Evolutionary conservation across 345 rosid species (phyloP), one percentile per base, ranked within the genome.

Genomic region (Salix purpurea): DNA sequence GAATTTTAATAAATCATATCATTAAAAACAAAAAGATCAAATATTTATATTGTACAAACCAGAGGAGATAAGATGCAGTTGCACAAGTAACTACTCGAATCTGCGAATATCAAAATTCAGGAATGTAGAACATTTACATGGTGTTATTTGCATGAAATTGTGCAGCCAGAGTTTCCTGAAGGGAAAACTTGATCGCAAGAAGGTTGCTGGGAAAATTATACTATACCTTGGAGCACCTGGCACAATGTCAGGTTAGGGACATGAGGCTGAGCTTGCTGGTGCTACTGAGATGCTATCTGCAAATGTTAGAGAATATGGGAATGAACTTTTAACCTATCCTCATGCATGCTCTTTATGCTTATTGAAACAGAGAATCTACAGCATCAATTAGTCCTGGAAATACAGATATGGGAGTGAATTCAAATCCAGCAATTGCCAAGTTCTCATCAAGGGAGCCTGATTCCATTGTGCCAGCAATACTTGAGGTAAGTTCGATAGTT

Each of bases 191-290:
- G 92, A 93, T 75, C 88, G 86, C 0, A 21, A 26, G 56, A 90
- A 85, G 77, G 93, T 77, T 15, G 75, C 73, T 6, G 94, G 93
- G 39, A 93, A 89, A 83, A 88, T 89, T 21, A 21, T 91, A 78
- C 70, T 85, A 11, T 88, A 90, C 74, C 54, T 85, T 19, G 32
- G 32, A 30, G 32, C 32, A 30, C 32, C 32, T 3, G 86, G 2
- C 75, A 24, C 2, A 76, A n/a, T 4, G 60, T 7, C 3, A 77
- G 86, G 77, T 21, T 60, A 82, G 39, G 89, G 88, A 2, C 8
- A 18, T 1, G 48, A 40, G 18, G 89, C 82, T 48, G 19, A 68
- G 1, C 60, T 54, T 3, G 87, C 82, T 1, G 88, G 91, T 2
- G 93, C 89, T 0, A 83, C 67, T 5, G 90, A 89, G 50, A 86